Evolutionary conservation across 2,329 filamentous ascomycete genomes (phyloP).

Genomic region (Ophiostoma montium): DNA sequence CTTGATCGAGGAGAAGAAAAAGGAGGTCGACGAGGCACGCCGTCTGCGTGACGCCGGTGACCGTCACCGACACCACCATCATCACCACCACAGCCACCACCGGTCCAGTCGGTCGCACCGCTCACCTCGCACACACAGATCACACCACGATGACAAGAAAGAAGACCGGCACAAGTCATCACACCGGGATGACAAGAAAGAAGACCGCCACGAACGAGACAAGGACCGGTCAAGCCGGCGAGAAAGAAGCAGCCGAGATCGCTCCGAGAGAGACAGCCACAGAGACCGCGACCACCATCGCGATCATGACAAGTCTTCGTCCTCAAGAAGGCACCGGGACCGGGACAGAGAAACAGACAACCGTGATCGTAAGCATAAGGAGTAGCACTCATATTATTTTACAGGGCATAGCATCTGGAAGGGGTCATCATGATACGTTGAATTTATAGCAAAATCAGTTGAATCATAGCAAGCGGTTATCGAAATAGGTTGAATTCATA

Average conservation of each 20-base stretch:
- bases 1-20: slow-evolving; percentile 79
- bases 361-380: background rate
- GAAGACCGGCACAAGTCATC: background rate
- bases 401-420: background rate
- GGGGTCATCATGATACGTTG: too few species aligned
- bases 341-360: background rate
- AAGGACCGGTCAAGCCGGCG: slow-evolving; percentile 17
- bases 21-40: slow-evolving; percentile 63
- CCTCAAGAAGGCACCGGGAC: slow-evolving; percentile 12
- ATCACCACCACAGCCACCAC: slow-evolving; percentile 20
- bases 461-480: too few species aligned
- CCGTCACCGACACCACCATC: too few species aligned
- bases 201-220: background rate
- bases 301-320: too few species aligned
- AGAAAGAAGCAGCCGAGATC: slow-evolving; percentile 10
- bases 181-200: slow-evolving; percentile 13
- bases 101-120: slow-evolving; percentile 31
- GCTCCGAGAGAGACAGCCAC: slow-evolving; percentile 6
- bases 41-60: slow-evolving; percentile 29
- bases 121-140: slow-evolving; percentile 28
- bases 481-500: too few species aligned
- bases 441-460: background rate
- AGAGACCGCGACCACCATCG: slow-evolving; percentile 5
- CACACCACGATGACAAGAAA: slow-evolving; percentile 15
- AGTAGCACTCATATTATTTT: background rate